phyloP scores from a whole-genome alignment of 441 rosid species.

The Eruca vesicaria region DNA sequence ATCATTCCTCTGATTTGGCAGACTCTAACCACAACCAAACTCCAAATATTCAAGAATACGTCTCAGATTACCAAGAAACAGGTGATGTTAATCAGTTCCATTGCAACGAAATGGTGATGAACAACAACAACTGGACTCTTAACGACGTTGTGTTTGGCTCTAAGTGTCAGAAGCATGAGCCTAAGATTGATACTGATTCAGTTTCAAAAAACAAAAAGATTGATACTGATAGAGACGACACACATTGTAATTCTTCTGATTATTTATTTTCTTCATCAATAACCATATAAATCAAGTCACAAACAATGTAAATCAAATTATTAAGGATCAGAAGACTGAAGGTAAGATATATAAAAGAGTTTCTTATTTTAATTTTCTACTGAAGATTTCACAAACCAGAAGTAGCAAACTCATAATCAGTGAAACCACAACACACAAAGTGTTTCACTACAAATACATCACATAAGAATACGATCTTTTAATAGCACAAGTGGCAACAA shows the following conservation, averaged over 20 bases:
- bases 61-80: conserved; percentile 26
- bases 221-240: background rate
- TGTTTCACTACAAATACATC: conserved; percentile 11
- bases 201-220: too few species aligned
- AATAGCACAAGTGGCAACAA: background rate
- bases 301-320: conserved; percentile 3
- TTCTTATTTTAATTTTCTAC: background rate
- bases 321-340: background rate
- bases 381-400: background rate
- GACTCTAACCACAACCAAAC: conserved; percentile 28
- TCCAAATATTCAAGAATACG: conserved; percentile 3
- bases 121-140: conserved; percentile 31
- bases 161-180: conserved; percentile 20
- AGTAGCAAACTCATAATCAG: conserved; percentile 17
- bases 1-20: too few species aligned
- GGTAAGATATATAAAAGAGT: background rate
- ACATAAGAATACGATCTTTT: background rate
- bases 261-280: conserved; percentile 30
- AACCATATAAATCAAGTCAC: background rate
- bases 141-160: conserved; percentile 46
- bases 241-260: conserved; percentile 39
- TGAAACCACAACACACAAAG: conserved; percentile 6
- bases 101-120: conserved; percentile 27
- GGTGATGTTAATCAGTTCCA: conserved; percentile 3
- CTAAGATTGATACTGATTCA: background rate